A percentile compares a stretch with the other conserved stretches of the same genome.
phyloP scores from a whole-genome alignment of 306 rosid genomes.

The Prunus salicina region DNA sequence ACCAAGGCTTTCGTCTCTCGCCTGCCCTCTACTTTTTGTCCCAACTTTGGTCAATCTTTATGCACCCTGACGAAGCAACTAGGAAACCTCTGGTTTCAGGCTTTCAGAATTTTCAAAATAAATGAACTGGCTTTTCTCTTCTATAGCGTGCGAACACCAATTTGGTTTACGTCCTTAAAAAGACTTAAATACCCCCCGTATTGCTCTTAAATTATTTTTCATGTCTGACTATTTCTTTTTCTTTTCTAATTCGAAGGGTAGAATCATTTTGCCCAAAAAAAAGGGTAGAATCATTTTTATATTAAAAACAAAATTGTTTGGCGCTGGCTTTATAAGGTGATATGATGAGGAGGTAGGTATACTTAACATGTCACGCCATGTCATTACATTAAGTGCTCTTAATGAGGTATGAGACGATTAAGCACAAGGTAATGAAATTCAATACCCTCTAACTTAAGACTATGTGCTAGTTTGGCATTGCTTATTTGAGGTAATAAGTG shows the following conservation, averaged over 20 bases:
- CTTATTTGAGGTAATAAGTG: too few species aligned
- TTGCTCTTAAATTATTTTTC: not conserved
- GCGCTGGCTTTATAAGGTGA: too few species aligned
- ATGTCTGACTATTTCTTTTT: not conserved
- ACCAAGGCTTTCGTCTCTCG: not conserved
- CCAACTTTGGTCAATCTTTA: not conserved
- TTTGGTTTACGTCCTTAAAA: not conserved
- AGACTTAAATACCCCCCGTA: not conserved
- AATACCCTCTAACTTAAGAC: too few species aligned
- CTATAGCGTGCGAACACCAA: not conserved
- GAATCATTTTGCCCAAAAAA: too few species aligned
- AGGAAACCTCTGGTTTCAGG: not conserved
- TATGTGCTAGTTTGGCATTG: too few species aligned
- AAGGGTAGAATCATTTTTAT: too few species aligned
- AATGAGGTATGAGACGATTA: too few species aligned
- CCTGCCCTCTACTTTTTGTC: not conserved
- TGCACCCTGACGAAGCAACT: slow-evolving; percentile 6
- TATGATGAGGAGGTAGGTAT: too few species aligned
- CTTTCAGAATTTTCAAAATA: not conserved
- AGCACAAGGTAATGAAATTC: too few species aligned
- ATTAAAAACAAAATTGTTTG: too few species aligned
- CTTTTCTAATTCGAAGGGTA: not conserved
- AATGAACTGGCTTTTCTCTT: not conserved
- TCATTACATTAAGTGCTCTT: too few species aligned
- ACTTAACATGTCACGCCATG: too few species aligned